phyloP scores from a whole-genome alignment of 2,329 filamentous ascomycete species.

The Monosporascus sp. region DNA sequence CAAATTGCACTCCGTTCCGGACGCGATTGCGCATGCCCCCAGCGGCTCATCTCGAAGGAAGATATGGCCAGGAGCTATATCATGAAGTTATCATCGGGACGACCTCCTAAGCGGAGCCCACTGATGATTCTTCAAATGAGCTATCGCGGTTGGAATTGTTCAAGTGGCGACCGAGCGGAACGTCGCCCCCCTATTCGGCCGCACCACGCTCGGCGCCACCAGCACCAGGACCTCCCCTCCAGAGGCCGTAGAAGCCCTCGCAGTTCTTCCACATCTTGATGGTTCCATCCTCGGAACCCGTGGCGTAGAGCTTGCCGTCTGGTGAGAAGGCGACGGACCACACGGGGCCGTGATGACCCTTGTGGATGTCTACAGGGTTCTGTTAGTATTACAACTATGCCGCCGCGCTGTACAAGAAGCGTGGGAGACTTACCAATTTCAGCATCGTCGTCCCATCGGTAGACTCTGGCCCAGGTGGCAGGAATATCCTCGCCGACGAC shows the following conservation, averaged over 20 bases:
- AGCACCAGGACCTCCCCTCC: constrained; percentile 43
- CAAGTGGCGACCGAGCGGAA: constrained; percentile 11
- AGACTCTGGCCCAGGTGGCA: constrained; percentile 95
- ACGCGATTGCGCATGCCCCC: no score
- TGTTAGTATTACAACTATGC: constrained; percentile 11
- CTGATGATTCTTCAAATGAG: constrained; percentile 2
- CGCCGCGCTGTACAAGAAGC: neutral
- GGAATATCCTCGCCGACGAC: constrained; percentile 82
- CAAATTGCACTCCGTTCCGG: no score
- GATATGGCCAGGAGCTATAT: no score
- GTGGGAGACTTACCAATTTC: constrained; percentile 58
- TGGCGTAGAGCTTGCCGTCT: constrained; percentile 93
- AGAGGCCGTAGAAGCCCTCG: constrained; percentile 58
- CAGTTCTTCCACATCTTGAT: constrained; percentile 86
- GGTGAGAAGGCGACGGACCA: constrained; percentile 95
- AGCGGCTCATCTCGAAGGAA: no score
- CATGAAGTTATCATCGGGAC: constrained; percentile 1
- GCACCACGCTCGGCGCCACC: constrained; percentile 22
- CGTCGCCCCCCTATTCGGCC: constrained; percentile 31
- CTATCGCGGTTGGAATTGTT: constrained; percentile 4
- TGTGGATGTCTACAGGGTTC: constrained; percentile 66
- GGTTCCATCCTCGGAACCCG: constrained; percentile 93
- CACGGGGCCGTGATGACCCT: constrained; percentile 94
- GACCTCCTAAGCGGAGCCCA: constrained; percentile 9
- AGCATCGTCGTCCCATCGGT: constrained; percentile 76